Evolutionary conservation across 208 protist genomes (phyloP), one percentile per base, ranked within the genome.

Genomic region (Acanthamoeba healyi): DNA sequence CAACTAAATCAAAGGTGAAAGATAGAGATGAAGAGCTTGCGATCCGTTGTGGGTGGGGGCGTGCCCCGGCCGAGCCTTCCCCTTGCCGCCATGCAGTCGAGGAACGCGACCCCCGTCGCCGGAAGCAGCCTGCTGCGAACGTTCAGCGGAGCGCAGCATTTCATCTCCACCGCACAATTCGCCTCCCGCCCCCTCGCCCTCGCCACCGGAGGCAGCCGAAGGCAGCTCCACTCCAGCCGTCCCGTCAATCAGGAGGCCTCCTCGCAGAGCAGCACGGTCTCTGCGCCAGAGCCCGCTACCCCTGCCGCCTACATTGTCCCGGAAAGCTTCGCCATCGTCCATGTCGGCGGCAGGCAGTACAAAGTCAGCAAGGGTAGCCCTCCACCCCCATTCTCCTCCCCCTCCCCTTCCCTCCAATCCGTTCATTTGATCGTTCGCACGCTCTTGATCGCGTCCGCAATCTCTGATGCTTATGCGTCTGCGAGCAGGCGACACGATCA

Each of bases 361-460:
- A 87, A 87, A 38, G 79, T 87, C 15, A 87, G 17, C 38, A 87
- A 87, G 79, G 79, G 79, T 87, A 61, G n/a, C n/a, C n/a, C n/a
- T n/a, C n/a, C n/a, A n/a, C n/a, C n/a, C 19, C 26, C 4, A 32
- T 15, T 12, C 77, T 24, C 19, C 36, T 38, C n/a, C 26, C 6
- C 40, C 22, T 9, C 44, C 34, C 10, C 44, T 34, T 5, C 0
- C 58, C 5, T 5, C 29, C 17, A 10, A 9, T 49, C 46, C 24
- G 36, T 46, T 81, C 42, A 51, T 26, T 22, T 19, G 17, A 38
- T 26, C 0, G 2, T 10, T 22, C 19, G 4, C 34, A 77, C 1
- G n/a, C 36, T 32, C 67, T 32, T 12, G 2, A 2, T 77, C 38
- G 5, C 24, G 7, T 26, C 0, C 0, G 9, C 24, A 38, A 26